These are phyloP conservation scores for Linnemannia exigua DNA, from an alignment of 192 early-diverging fungal species.

Conservation along the genomic window DNA sequence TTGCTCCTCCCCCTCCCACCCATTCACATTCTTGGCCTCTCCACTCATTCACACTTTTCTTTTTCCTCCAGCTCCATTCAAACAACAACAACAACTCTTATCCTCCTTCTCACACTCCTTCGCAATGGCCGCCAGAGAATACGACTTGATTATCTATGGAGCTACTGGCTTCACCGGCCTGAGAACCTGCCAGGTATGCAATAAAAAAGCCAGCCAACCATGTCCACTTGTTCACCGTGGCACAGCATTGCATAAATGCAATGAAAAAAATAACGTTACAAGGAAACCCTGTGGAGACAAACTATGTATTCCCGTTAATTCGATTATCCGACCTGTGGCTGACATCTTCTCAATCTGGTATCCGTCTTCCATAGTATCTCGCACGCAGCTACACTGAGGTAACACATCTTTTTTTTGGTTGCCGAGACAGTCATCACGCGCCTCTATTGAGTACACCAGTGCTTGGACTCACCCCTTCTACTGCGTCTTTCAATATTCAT, in stretches of 20 bases:
- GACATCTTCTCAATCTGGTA: background rate
- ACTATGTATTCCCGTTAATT: background rate
- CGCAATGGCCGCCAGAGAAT: conserved; percentile 61
- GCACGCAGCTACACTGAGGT: conserved; percentile 33
- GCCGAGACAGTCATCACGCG: background rate
- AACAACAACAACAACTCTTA: background rate
- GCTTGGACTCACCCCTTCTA: too few relatives aligned
- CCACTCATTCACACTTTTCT: background rate
- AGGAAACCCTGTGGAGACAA: background rate
- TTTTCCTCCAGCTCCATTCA: background rate
- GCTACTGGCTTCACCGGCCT: conserved; percentile 90
- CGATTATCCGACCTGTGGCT: background rate
- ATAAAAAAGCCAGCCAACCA: conserved; percentile 23
- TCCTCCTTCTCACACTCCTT: background rate
- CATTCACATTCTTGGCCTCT: background rate
- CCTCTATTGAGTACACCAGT: too few relatives aligned
- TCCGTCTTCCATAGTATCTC: conserved; percentile 11
- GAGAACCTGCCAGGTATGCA: conserved; percentile 76
- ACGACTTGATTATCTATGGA: conserved; percentile 77
- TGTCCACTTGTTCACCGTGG: background rate
- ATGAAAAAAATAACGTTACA: background rate
- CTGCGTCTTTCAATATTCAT: background rate
- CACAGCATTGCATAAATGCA: background rate
- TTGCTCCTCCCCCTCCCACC: background rate
- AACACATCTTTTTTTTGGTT: too few relatives aligned